Base-by-base conservation (phyloP, 2,329 filamentous ascomycete genomes). In the Drechslerella dactyloides region DNA sequence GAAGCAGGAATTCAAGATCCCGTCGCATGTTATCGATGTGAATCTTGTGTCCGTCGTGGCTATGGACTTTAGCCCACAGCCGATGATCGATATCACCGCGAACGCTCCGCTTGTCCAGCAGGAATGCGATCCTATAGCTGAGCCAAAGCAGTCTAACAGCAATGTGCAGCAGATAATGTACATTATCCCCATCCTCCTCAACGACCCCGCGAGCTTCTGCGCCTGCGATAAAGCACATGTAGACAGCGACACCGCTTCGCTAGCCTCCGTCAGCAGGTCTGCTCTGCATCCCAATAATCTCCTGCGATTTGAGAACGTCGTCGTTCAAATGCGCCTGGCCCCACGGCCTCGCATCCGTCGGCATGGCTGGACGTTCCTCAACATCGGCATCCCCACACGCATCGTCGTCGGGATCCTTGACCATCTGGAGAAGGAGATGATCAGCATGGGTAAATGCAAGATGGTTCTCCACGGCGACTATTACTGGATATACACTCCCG, bases 331-430 rank as follows among this genome's bases (percentile, higher is more conserved):
- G 63, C 61, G 69, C 30, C 35, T 73, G 42, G 69, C 69, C 8
- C 69, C 69, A 6, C 56, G 69, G 2, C 69, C 69, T 27, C 61
- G 69, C 44, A 68, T 73, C 53, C 61, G 63, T 54, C 69, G 69
- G 7, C 69, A 73, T 30, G 69, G 69, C 48, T 73, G 69, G 69
- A 73, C 69, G 27, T 73, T 73, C 53, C 62, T 73, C 35, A 73
- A 73, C 35, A 68, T 73, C 17, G 69, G 69, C 24, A 68, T 73
- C 13, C 69, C 69, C 10, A 73, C 63, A 35, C 61, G 63, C 15
- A 68, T 73, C 23, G 69, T 68, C 6, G 62, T 68, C n/a, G 62
- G 69, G 37, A 61, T 73, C 24, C 61, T 73, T 35, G 69, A 66
- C n/a, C 62, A 68, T 24, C 24, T 73, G 35, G 69, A 73, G 21